A percentile compares a stretch with the other conserved stretches of the same genome.
Conservation (phyloP, 148 eudicot genomes). For the Dianthus caryophyllus region DNA sequence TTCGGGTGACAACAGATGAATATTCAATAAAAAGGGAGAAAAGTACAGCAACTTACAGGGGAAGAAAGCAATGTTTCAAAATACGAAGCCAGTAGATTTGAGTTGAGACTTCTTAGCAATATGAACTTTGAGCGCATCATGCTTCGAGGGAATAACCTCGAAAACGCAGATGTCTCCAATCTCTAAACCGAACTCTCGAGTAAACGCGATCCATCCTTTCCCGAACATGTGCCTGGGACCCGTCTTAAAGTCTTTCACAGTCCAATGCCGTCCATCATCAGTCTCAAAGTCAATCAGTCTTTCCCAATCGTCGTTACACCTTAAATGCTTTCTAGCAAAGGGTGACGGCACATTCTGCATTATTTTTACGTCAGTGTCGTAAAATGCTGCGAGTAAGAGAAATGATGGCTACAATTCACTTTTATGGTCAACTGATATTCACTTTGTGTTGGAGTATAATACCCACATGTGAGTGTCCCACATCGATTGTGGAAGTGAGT, state of each 20-base stretch:
- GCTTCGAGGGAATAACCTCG: constrained; percentile 20
- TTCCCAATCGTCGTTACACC: not conserved
- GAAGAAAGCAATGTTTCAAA: too few species aligned
- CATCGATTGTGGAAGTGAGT: too few species aligned
- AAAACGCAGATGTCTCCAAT: constrained; percentile 48
- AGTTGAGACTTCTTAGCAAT: constrained; percentile 20
- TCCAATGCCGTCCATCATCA: constrained; percentile 32
- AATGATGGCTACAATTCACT: too few species aligned
- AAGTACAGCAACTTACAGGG: not conserved
- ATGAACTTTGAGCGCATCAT: constrained; percentile 18
- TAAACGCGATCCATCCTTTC: constrained; percentile 43
- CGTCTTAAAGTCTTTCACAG: constrained; percentile 19
- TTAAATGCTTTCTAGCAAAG: constrained; percentile 11
- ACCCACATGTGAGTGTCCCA: too few species aligned
- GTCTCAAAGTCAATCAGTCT: constrained; percentile 25
- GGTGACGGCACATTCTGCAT: constrained; percentile 12
- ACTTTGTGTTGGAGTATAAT: too few species aligned
- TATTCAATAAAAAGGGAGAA: not conserved
- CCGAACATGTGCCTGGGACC: constrained; percentile 15
- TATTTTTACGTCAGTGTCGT: too few species aligned
- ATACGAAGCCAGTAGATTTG: not conserved
- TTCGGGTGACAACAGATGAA: too few species aligned
- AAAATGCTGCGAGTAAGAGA: not conserved
- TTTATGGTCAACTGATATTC: too few species aligned
- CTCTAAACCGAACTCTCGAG: constrained; percentile 23